phyloP scores from a whole-genome alignment of 2,329 filamentous ascomycete species.

The Elsinoe australis region DNA sequence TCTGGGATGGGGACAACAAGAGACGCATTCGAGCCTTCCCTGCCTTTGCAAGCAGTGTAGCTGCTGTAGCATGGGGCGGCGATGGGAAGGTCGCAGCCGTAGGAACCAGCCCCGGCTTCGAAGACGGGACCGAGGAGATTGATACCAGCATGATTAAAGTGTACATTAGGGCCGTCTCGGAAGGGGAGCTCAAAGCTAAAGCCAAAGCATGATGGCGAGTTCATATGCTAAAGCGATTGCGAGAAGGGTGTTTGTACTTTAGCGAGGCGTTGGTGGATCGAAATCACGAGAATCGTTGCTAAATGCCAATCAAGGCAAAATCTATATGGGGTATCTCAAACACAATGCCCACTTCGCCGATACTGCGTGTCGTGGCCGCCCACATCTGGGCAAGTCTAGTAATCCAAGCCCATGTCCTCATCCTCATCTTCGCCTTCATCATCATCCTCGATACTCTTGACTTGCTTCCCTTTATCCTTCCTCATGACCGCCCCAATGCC shows the following conservation, averaged over 20 bases:
- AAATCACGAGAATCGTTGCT: too few relatives aligned
- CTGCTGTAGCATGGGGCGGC: slow-evolving; percentile 65
- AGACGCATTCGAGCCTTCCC: slow-evolving; percentile 83
- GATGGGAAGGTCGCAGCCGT: slow-evolving; percentile 74
- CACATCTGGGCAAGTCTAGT: too few relatives aligned
- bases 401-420: too few relatives aligned
- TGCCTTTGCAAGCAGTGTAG: slow-evolving; percentile 70
- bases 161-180: slow-evolving; percentile 72
- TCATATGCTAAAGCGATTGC: too few relatives aligned
- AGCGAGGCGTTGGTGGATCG: slow-evolving; percentile 18
- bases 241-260: too few relatives aligned
- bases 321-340: slow-evolving; percentile 11
- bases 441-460: slow-evolving; percentile 32
- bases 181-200: slow-evolving; percentile 84
- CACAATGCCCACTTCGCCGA: background rate
- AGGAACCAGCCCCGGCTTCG: slow-evolving; percentile 77
- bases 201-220: slow-evolving; percentile 42
- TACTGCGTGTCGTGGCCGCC: too few relatives aligned
- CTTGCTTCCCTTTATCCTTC: slow-evolving; percentile 38
- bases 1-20: slow-evolving; percentile 91
- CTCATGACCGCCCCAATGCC: slow-evolving; percentile 28
- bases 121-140: slow-evolving; percentile 77
- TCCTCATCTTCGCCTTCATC: slow-evolving; percentile 32
- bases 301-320: too few relatives aligned
- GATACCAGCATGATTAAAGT: slow-evolving; percentile 63